Evolutionary conservation across 2,329 filamentous ascomycete genomes (phyloP), one percentile per base, ranked within the genome.

Genomic region (Alternaria viburni): DNA sequence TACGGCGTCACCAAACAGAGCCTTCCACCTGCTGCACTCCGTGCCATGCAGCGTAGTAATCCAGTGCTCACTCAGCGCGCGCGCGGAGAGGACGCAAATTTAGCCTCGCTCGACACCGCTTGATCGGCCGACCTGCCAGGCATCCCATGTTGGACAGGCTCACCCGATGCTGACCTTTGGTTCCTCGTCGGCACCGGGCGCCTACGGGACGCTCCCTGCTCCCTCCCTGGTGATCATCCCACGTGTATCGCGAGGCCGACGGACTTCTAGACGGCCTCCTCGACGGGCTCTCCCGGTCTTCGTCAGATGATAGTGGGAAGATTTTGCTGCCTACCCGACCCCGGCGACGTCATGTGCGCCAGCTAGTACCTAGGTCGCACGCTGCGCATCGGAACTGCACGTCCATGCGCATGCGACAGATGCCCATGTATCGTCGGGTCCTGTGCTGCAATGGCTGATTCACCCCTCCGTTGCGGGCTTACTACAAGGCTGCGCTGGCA

Each of bases 301-400:
- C 52, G 51, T 70, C 66, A 70, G 57, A 64, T 65, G 66, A 70
- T 58, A 13, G 59, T 70, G 59, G 66, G 52, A 49, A 55, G 57
- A 62, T 43, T 62, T 19, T 59, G 49, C 49, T 41, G 19, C 49
- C 49, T 52, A 36, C 13, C 49, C 49, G 19, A 54, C 54, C 58
- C 54, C 41, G 15, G 19, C 55, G 58, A 70, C 68, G 68, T 70
- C 68, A 70, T 70, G 49, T 47, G 55, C 32, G 50, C 28, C 60
- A 44, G 41, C 25, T 46, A 30, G 32, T 19, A 51, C 28, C 46
- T 52, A 52, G 49, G 19, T 41, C 30, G 30, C 28, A 43, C 23
- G 56, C 62, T 62, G 62, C 44, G 9, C 52, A 25, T 62, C 57
- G 57, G 59, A 54, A 57, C 52, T 54, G 57, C 54, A 36, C 54